Conservation (phyloP, 805 yeast species). For the Metschnikowia kunwiensis region DNA sequence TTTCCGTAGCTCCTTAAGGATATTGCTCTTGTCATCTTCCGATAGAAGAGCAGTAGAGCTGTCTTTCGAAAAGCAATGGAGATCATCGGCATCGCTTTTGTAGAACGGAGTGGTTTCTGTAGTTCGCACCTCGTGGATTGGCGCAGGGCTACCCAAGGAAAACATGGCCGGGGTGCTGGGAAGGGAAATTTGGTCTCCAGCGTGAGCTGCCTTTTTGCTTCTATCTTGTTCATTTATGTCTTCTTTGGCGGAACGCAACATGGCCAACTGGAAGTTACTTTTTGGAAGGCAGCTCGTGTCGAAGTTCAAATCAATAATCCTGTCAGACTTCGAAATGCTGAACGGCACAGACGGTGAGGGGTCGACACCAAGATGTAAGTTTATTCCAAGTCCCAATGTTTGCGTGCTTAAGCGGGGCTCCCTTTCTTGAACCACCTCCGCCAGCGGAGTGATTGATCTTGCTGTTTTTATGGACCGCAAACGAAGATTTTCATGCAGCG, state of each 20-base stretch:
- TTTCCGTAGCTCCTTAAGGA: not conserved
- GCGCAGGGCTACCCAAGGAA: constrained; percentile 4
- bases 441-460: constrained; percentile 8
- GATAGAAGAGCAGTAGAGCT: not conserved
- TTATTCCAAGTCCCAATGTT: constrained; percentile 28
- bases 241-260: constrained; percentile 7
- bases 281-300: constrained; percentile 9
- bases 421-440: constrained; percentile 1
- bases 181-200: constrained; percentile 3
- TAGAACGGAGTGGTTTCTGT: constrained; percentile 11
- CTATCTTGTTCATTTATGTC: not conserved
- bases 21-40: not conserved
- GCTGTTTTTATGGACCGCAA: constrained; percentile 1
- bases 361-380: constrained; percentile 26
- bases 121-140: not conserved
- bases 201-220: not conserved
- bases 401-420: not conserved
- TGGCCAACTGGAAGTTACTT: constrained; percentile 7
- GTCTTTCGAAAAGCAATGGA: not conserved
- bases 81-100: not conserved
- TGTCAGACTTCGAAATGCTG: constrained; percentile 31
- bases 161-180: constrained; percentile 9
- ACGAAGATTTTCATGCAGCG: too few species aligned
- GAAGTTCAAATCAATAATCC: constrained; percentile 24
- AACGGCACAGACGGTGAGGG: constrained; percentile 29